phyloP scores from a whole-genome alignment of 2,329 filamentous ascomycete species.

The Aspergillus eucalypticola region DNA sequence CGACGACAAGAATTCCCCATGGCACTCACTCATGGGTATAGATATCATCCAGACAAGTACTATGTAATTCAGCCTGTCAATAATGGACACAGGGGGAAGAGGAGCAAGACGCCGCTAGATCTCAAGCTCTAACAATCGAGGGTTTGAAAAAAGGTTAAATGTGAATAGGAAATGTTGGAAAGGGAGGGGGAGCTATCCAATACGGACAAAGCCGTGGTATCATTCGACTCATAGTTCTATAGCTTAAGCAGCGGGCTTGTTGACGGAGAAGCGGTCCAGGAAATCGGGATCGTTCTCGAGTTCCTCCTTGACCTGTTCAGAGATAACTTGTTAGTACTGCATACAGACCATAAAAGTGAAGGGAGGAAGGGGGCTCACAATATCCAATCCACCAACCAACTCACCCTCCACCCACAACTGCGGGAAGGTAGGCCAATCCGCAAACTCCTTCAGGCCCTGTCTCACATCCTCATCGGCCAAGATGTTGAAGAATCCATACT shows the following conservation, averaged over 20 bases:
- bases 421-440: conserved; percentile 98
- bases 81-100: background rate
- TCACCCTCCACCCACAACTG: conserved; percentile 92
- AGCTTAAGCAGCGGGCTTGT: conserved; percentile 29
- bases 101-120: background rate
- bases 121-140: background rate
- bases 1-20: no score
- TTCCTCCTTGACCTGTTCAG: conserved; percentile 82
- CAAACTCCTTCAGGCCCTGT: conserved; percentile 93
- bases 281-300: conserved; percentile 81
- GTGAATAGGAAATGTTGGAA: background rate
- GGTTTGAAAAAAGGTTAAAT: background rate
- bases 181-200: background rate
- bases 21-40: background rate
- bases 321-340: conserved; percentile 15
- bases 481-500: conserved; percentile 99
- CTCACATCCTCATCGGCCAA: conserved; percentile 95
- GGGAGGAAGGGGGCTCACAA: conserved; percentile 62
- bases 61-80: background rate
- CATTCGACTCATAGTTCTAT: conserved; percentile 14
- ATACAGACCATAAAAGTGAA: background rate
- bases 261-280: conserved; percentile 68
- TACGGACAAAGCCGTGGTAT: background rate
- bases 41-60: background rate
- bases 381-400: conserved; percentile 89